Conservation (phyloP, 192 early-diverging fungal genomes). For the Gigaspora rosea region DNA sequence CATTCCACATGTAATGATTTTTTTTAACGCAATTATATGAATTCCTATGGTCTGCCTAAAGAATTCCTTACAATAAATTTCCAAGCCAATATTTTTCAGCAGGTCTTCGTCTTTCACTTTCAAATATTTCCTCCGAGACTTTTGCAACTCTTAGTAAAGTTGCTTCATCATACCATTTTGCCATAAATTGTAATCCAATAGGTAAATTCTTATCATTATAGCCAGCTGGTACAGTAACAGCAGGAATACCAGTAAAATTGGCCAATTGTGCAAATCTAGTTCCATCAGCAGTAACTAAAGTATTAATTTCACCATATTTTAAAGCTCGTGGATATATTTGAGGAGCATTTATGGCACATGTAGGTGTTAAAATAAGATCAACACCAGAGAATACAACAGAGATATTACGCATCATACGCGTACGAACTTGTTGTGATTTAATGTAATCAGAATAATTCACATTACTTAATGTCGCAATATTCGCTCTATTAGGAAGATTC, state of each 20-base stretch:
- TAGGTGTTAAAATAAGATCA: constrained; percentile 66
- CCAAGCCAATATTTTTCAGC: constrained; percentile 22
- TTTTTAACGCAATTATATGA: no score
- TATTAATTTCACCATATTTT: constrained; percentile 54
- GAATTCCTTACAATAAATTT: constrained; percentile 1
- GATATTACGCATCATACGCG: constrained; percentile 56
- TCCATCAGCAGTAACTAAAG: constrained; percentile 46
- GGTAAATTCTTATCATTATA: constrained; percentile 57
- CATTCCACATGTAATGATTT: no score
- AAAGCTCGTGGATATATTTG: constrained; percentile 46
- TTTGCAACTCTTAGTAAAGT: constrained; percentile 60
- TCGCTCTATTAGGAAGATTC: constrained; percentile 1
- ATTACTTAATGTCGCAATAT: neutral
- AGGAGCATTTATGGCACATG: constrained; percentile 60
- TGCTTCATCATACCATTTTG: constrained; percentile 71
- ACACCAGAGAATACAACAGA: constrained; percentile 52
- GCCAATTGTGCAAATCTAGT: constrained; percentile 66
- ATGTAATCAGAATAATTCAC: constrained; percentile 36
- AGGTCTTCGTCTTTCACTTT: constrained; percentile 41
- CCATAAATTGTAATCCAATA: constrained; percentile 68
- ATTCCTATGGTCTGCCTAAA: no score
- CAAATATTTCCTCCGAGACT: constrained; percentile 52
- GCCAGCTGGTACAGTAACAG: constrained; percentile 61
- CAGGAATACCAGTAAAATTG: constrained; percentile 70
- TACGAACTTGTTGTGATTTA: constrained; percentile 53